Evolutionary conservation across 2,329 filamentous ascomycete genomes (phyloP).

Genomic region (Salinomyces thailandicus): DNA sequence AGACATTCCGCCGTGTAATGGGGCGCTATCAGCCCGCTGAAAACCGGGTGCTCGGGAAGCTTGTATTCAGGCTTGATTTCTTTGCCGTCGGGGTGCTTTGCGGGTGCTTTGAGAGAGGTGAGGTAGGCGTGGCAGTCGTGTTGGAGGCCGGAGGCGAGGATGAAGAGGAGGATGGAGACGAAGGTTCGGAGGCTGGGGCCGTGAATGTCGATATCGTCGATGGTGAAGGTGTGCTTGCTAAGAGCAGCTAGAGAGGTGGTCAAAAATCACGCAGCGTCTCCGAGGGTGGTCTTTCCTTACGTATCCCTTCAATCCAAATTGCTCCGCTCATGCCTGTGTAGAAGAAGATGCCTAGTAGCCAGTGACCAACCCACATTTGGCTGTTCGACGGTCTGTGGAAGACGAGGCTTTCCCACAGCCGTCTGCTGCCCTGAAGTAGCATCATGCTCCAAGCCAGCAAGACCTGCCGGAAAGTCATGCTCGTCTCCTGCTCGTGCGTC

Average conservation of each 20-base stretch:
- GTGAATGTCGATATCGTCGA: conserved; percentile 29
- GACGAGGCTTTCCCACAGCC: conserved; percentile 62
- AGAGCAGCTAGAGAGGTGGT: conserved; percentile 9
- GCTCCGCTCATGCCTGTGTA: conserved; percentile 65
- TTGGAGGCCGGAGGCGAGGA: conserved; percentile 62
- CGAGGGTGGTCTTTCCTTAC: conserved; percentile 38
- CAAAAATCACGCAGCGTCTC: background rate
- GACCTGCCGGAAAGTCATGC: conserved; percentile 54
- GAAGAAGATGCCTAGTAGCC: conserved; percentile 65
- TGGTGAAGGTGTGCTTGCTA: conserved; percentile 24
- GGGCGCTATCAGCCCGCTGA: conserved; percentile 64
- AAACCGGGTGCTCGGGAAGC: conserved; percentile 62
- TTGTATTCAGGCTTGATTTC: conserved; percentile 58
- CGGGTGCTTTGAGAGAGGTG: conserved; percentile 26
- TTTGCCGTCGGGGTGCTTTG: conserved; percentile 3
- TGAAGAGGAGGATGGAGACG: conserved; percentile 52
- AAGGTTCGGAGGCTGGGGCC: conserved; percentile 42
- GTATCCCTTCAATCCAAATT: conserved; percentile 73
- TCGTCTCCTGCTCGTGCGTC: conserved; percentile 13
- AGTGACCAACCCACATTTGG: conserved; percentile 78
- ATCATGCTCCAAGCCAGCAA: conserved; percentile 61
- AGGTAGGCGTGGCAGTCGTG: conserved; percentile 47
- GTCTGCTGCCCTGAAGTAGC: conserved; percentile 60
- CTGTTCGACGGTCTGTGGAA: conserved; percentile 54
- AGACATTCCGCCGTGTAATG: conserved; percentile 86